A percentile compares a stretch with the other conserved stretches of the same genome.
phyloP scores from a whole-genome alignment of 305 asterid genomes.

The Plantago coronopus region DNA sequence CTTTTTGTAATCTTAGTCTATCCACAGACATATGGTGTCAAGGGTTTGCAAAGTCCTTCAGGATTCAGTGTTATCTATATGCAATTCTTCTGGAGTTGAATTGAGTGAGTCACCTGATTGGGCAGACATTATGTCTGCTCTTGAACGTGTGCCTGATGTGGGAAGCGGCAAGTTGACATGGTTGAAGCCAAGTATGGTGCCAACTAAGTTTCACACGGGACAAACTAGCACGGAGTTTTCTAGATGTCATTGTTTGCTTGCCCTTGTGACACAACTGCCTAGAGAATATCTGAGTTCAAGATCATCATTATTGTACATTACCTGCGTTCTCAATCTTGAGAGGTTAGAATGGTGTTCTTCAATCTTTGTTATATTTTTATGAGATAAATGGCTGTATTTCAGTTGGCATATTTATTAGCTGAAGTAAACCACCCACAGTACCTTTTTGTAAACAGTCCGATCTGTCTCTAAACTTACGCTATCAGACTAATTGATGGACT shows the following conservation, averaged over 20 bases:
- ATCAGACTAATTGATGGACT: too few relatives aligned
- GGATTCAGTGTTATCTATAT: conserved; percentile 52
- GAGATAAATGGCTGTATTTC: background rate
- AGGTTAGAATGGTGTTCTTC: conserved; percentile 43
- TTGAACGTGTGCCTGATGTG: conserved; percentile 35
- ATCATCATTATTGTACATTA: conserved; percentile 50
- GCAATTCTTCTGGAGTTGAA: conserved; percentile 44
- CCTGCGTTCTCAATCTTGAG: conserved; percentile 79
- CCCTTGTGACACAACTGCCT: conserved; percentile 68
- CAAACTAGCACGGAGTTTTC: conserved; percentile 38
- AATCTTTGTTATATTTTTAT: conserved; percentile 14
- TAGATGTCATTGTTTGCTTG: conserved; percentile 51
- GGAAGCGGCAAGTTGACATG: conserved; percentile 26
- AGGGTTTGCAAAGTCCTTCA: conserved; percentile 56
- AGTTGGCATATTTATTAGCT: too few relatives aligned
- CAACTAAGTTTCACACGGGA: conserved; percentile 32
- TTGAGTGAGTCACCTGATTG: conserved; percentile 58
- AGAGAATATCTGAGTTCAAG: conserved; percentile 58
- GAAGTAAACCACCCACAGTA: too few relatives aligned
- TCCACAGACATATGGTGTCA: conserved; percentile 76
- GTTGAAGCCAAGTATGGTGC: conserved; percentile 27
- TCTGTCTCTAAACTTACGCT: too few relatives aligned
- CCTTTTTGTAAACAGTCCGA: too few relatives aligned
- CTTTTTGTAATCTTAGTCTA: conserved; percentile 56
- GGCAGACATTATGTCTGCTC: conserved; percentile 41